Evolutionary conservation across 495 filamentous ascomycete species (phyloP).

Genomic region (Penicillium dipodomyicola): DNA sequence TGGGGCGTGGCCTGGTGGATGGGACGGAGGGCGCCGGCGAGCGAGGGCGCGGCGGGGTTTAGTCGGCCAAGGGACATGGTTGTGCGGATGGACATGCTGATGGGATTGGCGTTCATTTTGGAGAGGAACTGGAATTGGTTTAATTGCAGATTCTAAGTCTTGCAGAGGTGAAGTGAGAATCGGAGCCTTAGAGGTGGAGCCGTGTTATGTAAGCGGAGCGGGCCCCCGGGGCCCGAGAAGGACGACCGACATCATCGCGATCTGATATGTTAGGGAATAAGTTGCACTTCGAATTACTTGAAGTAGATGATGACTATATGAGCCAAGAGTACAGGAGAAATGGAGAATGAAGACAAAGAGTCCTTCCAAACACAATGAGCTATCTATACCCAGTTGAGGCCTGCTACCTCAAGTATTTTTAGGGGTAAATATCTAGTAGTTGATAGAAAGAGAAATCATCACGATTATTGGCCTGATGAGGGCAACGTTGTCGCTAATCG

Average conservation of each 20-base stretch:
- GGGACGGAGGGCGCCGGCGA: constrained; percentile 20
- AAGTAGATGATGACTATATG: background rate
- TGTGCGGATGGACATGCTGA: constrained; percentile 34
- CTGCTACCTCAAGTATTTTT: too few species aligned
- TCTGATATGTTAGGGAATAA: background rate
- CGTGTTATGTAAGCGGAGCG: constrained; percentile 25
- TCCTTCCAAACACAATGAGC: background rate
- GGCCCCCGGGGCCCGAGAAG: too few species aligned
- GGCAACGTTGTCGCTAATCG: too few species aligned
- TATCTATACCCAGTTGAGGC: background rate
- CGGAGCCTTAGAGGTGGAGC: constrained; percentile 5
- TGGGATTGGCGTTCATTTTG: constrained; percentile 26
- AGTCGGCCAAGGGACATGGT: constrained; percentile 30
- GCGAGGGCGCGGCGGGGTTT: constrained; percentile 22
- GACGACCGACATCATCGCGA: background rate
- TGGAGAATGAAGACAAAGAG: background rate
- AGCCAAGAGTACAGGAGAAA: background rate
- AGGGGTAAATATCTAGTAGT: too few species aligned
- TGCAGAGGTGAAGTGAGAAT: constrained; percentile 14
- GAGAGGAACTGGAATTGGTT: background rate
- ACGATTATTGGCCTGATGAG: too few species aligned
- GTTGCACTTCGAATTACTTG: background rate
- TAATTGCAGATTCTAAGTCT: constrained; percentile 12
- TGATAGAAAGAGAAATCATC: too few species aligned
- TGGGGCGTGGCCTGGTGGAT: constrained; percentile 14